These are phyloP conservation scores for Leccinum aurantiacum DNA, from an alignment of 768 basidiomycete species.

Conservation along the genomic window DNA sequence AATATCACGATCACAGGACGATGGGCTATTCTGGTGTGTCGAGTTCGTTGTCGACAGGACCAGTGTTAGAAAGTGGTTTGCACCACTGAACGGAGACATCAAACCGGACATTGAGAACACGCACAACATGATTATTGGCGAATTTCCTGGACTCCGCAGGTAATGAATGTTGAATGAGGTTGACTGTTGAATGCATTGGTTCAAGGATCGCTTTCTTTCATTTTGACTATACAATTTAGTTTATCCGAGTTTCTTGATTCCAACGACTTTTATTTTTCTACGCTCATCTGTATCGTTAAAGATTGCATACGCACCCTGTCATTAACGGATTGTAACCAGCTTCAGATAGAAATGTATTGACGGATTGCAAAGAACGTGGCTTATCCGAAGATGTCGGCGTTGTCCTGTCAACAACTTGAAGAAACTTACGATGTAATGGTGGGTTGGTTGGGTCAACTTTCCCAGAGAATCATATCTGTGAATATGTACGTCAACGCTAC, in stretches of 20 bases:
- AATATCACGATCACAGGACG: slow-evolving; percentile 33
- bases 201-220: neutral
- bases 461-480: no score
- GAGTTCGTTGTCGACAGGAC: slow-evolving; percentile 37
- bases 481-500: no score
- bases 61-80: slow-evolving; percentile 56
- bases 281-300: no score
- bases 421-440: no score
- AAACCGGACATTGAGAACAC: slow-evolving; percentile 56
- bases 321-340: no score
- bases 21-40: slow-evolving; percentile 53
- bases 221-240: neutral
- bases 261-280: no score
- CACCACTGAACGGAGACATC: slow-evolving; percentile 65
- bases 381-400: slow-evolving; percentile 30
- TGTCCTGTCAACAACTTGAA: slow-evolving; percentile 33
- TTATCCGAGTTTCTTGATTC: neutral
- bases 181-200: neutral
- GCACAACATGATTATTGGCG: slow-evolving; percentile 40
- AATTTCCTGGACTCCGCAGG: slow-evolving; percentile 37
- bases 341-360: no score
- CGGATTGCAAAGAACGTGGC: no score
- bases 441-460: no score
- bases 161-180: neutral
- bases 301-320: no score